These are phyloP conservation scores for Arthrocladium fulminans DNA, from an alignment of 2,329 filamentous ascomycete species.

Conservation along the genomic window DNA sequence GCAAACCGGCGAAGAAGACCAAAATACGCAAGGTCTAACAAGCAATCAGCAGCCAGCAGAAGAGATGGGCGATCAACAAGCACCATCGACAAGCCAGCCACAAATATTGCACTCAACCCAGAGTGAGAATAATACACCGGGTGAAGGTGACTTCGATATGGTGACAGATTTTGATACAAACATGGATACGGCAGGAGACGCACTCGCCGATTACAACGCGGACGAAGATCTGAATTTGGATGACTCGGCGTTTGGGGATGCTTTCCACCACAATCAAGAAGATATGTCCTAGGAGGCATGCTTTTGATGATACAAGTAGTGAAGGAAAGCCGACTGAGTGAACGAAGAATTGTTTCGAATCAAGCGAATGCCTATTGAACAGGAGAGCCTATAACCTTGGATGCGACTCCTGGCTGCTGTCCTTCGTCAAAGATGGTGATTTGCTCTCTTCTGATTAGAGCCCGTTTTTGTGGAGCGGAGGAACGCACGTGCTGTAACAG, in stretches of 20 bases:
- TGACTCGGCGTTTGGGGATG: conserved; percentile 74
- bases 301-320: too few species aligned
- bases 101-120: conserved; percentile 9
- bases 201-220: conserved; percentile 56
- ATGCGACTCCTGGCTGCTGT: neutral
- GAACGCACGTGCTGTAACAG: neutral
- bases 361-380: too few species aligned
- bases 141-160: conserved; percentile 24
- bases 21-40: conserved; percentile 33
- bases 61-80: neutral
- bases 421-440: neutral
- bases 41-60: conserved; percentile 23
- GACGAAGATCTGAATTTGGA: conserved; percentile 48
- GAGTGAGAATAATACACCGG: conserved; percentile 6
- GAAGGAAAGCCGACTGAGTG: too few species aligned
- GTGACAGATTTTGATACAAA: conserved; percentile 56
- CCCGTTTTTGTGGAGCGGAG: neutral
- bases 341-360: too few species aligned
- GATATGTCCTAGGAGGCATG: conserved; percentile 16
- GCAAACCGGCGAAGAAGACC: conserved; percentile 16
- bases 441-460: neutral
- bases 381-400: too few species aligned
- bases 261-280: conserved; percentile 56
- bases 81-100: conserved; percentile 18
- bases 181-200: conserved; percentile 63